Evolutionary conservation across 1,284 basidiomycete genomes (phyloP), one percentile per base, ranked within the genome.

Genomic region (Stygiomarasmius scandens): DNA sequence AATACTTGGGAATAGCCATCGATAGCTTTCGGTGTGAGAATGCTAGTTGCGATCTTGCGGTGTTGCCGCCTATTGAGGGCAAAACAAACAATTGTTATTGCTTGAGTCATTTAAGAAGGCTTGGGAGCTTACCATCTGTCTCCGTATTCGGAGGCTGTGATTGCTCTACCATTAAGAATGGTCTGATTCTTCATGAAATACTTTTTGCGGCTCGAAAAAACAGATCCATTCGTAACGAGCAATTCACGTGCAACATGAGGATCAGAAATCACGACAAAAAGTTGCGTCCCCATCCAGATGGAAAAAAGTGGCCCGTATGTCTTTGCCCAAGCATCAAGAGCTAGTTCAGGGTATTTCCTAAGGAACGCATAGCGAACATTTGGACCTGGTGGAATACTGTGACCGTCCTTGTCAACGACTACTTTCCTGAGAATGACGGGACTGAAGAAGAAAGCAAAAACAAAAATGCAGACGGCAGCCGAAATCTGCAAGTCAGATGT

Each of bases 181-280:
- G 71, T 73, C 56, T 77, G 70, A 23, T 67, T 72, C 63, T 80
- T 79, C 60, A 80, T 71, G 63, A 75, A 79, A 60, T 72, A 73
- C 16, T 71, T 64, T 61, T 75, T 74, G 5, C 77, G 68, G 24
- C 67, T 69, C 2, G 77, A 78, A 63, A 79, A 79, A 20, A 72
- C 68, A 12, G 74, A 69, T n/a, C 78, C 78, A 45, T 77, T 73
- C 23, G 69, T 69, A 27, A 78, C 72, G 3, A 50, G 14, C 24
- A 34, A 19, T 14, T 50, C 24, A 36, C 72, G 70, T 1, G 70
- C 76, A 12, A 77, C 66, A 11, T 66, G 61, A 5, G 78, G 73
- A 62, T 78, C 76, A 9, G 73, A 75, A 16, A 79, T 62, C 32
- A 78, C 70, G 48, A 79, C 70, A 54, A 78, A 76, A 32, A 77